Evolutionary conservation across 1,139 yeast genomes (phyloP), one percentile per base, ranked within the genome.

Genomic region (Yueomyces sp.): DNA sequence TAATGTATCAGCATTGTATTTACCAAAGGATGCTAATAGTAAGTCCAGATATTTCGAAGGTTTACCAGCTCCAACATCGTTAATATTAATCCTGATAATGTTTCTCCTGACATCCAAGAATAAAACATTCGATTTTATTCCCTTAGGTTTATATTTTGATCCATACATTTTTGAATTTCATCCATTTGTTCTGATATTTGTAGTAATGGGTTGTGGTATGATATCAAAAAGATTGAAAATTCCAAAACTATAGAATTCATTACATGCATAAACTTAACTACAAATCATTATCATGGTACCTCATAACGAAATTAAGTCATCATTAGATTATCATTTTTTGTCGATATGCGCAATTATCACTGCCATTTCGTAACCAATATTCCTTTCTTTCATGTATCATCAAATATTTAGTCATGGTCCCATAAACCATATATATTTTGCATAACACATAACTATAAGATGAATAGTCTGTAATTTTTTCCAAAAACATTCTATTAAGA

Each of bases 1-100:
- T 67, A 89, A 89, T 57, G 93, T 89, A 44, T 84, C 96, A 2
- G 93, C 91, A 4, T 81, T 89, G 44, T 82, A 84, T 50, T 76
- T 89, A 48, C 96, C 97, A 39, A 86, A 85, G 66, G 96, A 87
- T 59, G 71, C 73, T 47, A 60, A 72, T 26, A 33, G n/a, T 11
- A 87, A 87, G 63, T 76, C 87, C 30, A 74, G 78, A 58, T 75
- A 70, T 60, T 89, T 89, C 61, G 97, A 89, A 67, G 97, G 97
- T 4, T 74, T 89, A 41, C 97, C 97, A 9, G 84, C 87, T 51
- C 97, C 97, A 43, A 78, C 93, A 4, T 81, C 93, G 39, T 70
- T 89, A 53, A 66, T 73, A 43, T 73, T 89, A 62, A 95, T 87
- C 32, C 70, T 67, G 3, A 57, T 76, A 42, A 78, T 87, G 84